Evolutionary conservation across 352 stramenopile species (phyloP), one percentile per base, ranked within the genome.

Genomic region (Globisporangium cederbergense): DNA sequence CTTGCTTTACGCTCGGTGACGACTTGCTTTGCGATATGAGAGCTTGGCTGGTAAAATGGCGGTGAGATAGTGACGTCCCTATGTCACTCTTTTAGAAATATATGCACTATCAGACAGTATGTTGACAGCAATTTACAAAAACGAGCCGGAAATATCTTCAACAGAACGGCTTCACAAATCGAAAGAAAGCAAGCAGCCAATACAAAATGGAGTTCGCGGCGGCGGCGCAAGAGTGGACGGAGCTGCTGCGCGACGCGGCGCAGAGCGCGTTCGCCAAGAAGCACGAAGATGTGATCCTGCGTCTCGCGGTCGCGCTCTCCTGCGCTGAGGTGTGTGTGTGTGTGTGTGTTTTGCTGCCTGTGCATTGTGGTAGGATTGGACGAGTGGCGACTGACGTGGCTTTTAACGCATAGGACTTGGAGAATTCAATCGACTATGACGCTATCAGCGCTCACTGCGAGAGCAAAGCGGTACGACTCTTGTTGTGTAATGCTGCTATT

Each of bases 211-310:
- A 68, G 57, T 90, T 80, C 59, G 49, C 53, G 20, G 52, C 46
- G 2, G 68, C 71, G 9, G 71, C 66, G 16, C 68, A 65, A 8
- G 80, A 85, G 47, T 89, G 77, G 80, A 65, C 67, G 18, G 70
- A 68, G 46, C 66, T 89, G 61, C 58, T 88, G 55, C 58, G 58
- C 38, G 55, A 63, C 14, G 68, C 67, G 16, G 60, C 70, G 18
- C 52, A 53, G n/a, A 56, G 64, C 6, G 36, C 62, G 16, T 78
- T 83, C 28, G 59, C 80, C 1, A 36, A 65, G 20, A 62, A 18
- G 28, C 59, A 83, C 43, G 64, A 79, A 2, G 65, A 70, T n/a
- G 5, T 61, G 0, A 49, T 73, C 3, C 60, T 85, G 66, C 51
- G 67, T 4, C 42, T 89, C 32, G 73, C 76, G 1, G 65, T 80